Conservation (phyloP, 257 asterid genomes). For the Solanum pinnatisectum region DNA sequence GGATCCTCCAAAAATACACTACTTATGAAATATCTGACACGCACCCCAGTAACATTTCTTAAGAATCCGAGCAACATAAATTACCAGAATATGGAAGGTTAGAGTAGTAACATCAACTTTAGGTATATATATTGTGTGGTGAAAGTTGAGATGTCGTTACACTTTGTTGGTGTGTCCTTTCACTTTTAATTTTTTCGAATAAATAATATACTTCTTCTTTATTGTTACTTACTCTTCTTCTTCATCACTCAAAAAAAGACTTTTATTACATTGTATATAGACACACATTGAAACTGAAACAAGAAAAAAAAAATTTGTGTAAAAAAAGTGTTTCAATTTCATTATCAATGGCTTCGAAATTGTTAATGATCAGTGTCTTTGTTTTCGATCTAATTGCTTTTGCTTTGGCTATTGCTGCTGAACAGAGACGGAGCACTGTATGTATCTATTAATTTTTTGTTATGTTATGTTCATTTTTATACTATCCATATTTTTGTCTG, state of each 20-base stretch:
- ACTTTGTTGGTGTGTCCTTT: background rate
- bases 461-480: background rate
- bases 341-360: conserved; percentile 61
- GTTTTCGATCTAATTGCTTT: conserved; percentile 70
- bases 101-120: background rate
- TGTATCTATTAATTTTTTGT: conserved; percentile 1
- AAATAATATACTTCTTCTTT: background rate
- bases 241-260: conserved; percentile 20
- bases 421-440: conserved; percentile 78
- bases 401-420: conserved; percentile 87
- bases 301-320: background rate
- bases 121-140: background rate
- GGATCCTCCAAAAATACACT: background rate
- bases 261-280: conserved; percentile 9
- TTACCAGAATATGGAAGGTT: background rate
- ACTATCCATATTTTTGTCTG: background rate
- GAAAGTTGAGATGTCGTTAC: conserved; percentile 18
- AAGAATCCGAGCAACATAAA: too few relatives aligned
- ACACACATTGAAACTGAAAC: conserved; percentile 14
- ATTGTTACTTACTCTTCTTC: conserved; percentile 7
- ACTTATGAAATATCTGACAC: too few relatives aligned
- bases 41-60: accelerated
- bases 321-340: background rate
- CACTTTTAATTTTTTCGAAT: background rate
- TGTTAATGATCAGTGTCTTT: conserved; percentile 39